Base-by-base conservation (phyloP, 768 basidiomycete genomes). In the Leccinum boreale region DNA sequence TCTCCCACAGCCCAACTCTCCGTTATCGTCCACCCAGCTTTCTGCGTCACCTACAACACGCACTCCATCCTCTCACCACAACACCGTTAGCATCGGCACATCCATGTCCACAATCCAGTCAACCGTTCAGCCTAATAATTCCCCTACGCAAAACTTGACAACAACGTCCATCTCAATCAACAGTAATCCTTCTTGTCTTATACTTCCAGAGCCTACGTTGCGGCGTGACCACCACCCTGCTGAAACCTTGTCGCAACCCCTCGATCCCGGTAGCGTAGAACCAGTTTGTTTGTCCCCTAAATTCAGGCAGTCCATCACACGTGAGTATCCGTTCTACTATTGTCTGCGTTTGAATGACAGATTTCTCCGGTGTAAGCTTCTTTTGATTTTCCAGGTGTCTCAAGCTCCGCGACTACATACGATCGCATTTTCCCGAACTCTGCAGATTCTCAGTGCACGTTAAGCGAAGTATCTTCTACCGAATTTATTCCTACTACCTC, bases 291-390 rank as follows among this genome's bases (percentile, higher is more conserved):
- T 55, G 23, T 45, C 59, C 15, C 26, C 39, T 5, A 59, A 57
- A 42, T 52, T 39, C 50, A 54, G 60, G 50, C 63, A 58, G 28
- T 59, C 59, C 64, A 62, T 69, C 60, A 67, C 65, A 70, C 61
- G 70, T 73, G 47, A 48, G 70, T 48, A n/a, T 29, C 19, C 45
- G 19, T 45, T 45, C 26, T 31, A 29, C 19, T 10, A 9, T 19
- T 6, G 0, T 15, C 4, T n/a, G 17, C 5, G 14, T 9, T 17
- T 49, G n/a, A 19, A 24, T 71, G 50, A 65, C 56, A 14, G 50
- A 28, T 26, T 2, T 10, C 24, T n/a, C 14, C 24, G 9, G n/a
- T 28, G 23, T 29, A 53, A 71, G 70, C 64, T 23, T 72, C 72
- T 23, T 65, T 70, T 60, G 70, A 62, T 46, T 64, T 58, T 56